A percentile compares a stretch with the other conserved stretches of the same genome.
Conservation (phyloP, 306 rosid species). For the Cotoneaster glaucophyllus region DNA sequence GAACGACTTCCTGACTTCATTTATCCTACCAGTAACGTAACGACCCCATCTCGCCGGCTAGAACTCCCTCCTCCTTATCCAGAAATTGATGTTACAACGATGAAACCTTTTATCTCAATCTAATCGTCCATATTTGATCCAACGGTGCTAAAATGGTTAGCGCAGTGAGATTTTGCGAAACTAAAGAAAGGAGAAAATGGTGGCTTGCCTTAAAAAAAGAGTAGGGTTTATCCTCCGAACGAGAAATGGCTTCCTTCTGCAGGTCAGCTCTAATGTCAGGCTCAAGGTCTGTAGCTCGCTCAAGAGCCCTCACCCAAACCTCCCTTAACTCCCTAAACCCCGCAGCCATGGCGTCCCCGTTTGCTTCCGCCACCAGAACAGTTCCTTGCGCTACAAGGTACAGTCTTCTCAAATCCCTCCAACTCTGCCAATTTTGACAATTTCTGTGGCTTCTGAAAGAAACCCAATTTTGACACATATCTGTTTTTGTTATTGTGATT, state of each 20-base stretch:
- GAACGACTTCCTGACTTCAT: too few relatives aligned
- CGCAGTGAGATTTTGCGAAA: too few relatives aligned
- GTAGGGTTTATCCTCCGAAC: not conserved
- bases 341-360: slow-evolving; percentile 17
- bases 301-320: slow-evolving; percentile 34
- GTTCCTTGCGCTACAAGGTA: slow-evolving; percentile 54
- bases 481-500: not conserved
- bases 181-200: too few relatives aligned
- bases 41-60: too few relatives aligned
- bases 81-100: too few relatives aligned
- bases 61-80: too few relatives aligned
- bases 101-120: too few relatives aligned
- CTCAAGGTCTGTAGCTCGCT: slow-evolving; percentile 48
- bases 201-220: too few relatives aligned
- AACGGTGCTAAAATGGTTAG: too few relatives aligned
- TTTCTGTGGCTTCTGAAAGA: not conserved
- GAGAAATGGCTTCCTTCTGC: slow-evolving; percentile 51
- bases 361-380: slow-evolving; percentile 38
- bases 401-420: not conserved
- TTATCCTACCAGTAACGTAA: too few relatives aligned
- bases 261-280: slow-evolving; percentile 57
- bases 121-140: too few relatives aligned
- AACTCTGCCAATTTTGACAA: not conserved
- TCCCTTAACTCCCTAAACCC: slow-evolving; percentile 31
- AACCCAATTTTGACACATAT: not conserved